Evolutionary conservation across 768 basidiomycete species (phyloP), one percentile per base, ranked within the genome.

Genomic region (Leccinum disarticulatum): DNA sequence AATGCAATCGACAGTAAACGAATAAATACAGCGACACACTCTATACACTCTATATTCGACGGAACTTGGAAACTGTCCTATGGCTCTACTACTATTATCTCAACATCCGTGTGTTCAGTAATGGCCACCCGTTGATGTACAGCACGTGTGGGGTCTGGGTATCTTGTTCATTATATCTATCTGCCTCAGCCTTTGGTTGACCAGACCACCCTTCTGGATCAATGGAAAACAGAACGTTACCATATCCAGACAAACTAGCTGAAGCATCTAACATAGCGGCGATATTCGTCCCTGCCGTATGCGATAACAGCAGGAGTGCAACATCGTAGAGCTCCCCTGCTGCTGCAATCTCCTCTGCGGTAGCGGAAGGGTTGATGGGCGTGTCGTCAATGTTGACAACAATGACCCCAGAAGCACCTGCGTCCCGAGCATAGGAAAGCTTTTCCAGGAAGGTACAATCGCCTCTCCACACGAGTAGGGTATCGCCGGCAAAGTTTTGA

Each of bases 401-500:
- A 14, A 98, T 74, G 9, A 95, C 83, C 1, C 93, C 95, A 0
- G 81, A 81, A 5, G 93, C 93, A 1, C 85, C 88, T 1, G 87
- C 90, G 9, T 79, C 74, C 17, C 81, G 80, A 5, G 94, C 95
- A 49, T 80, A 62, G 13, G 85, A 53, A 15, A 95, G 79, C 75
- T 99, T 99, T 64, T 91, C 83, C 14, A 93, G 73, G 75, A 98
- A 98, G 9, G 93, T 88, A 73, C 96, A 98, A 5, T 80, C 83
- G 6, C 96, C 96, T 30, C 96, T 83, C 48, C 79, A 79, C 15
- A 90, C 78, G 15, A 97, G 69, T 25, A 94, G 70, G 5, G 84
- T 79, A 47, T 79, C 82, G 52, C 81, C 79, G 11, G 76, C 72
- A 62, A 86, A 82, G 4, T 70, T 54, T 41, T 79, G 68, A 1